Percentiles rank a stretch among this genome's conserved stretches.
Conservation (phyloP, 2,329 filamentous ascomycete species). For the Fusarium illudens region DNA sequence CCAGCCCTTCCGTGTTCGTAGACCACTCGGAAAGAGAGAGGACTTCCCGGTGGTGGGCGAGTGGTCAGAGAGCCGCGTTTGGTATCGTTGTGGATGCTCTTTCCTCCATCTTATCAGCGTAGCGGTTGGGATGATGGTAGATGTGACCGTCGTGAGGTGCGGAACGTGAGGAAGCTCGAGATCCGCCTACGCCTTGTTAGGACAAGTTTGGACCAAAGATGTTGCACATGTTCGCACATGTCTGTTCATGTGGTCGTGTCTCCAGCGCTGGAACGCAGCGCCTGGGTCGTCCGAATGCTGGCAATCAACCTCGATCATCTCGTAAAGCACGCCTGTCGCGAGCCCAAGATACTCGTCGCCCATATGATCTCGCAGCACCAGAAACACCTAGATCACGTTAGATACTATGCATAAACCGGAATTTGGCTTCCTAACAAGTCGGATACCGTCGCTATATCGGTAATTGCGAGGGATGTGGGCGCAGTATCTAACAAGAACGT, state of each 20-base stretch:
- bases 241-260: constrained; percentile 54
- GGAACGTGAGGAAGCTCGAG: constrained; percentile 57
- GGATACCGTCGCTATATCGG: constrained; percentile 56
- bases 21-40: constrained; percentile 30
- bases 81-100: constrained; percentile 50
- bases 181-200: constrained; percentile 46
- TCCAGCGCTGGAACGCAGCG: constrained; percentile 57
- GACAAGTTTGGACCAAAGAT: not conserved
- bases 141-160: constrained; percentile 56
- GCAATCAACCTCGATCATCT: constrained; percentile 57
- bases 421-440: constrained; percentile 44
- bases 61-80: constrained; percentile 52
- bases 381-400: constrained; percentile 47
- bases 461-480: constrained; percentile 56
- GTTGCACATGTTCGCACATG: constrained; percentile 45
- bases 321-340: constrained; percentile 56
- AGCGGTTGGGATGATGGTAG: constrained; percentile 52
- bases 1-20: constrained; percentile 53
- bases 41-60: constrained; percentile 29
- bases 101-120: constrained; percentile 49
- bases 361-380: constrained; percentile 54
- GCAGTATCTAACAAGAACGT: constrained; percentile 55
- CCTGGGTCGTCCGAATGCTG: constrained; percentile 55
- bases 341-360: constrained; percentile 56
- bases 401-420: not conserved